Base-by-base conservation (phyloP, 1,139 yeast genomes). In the Saccharomyces hybrid region DNA sequence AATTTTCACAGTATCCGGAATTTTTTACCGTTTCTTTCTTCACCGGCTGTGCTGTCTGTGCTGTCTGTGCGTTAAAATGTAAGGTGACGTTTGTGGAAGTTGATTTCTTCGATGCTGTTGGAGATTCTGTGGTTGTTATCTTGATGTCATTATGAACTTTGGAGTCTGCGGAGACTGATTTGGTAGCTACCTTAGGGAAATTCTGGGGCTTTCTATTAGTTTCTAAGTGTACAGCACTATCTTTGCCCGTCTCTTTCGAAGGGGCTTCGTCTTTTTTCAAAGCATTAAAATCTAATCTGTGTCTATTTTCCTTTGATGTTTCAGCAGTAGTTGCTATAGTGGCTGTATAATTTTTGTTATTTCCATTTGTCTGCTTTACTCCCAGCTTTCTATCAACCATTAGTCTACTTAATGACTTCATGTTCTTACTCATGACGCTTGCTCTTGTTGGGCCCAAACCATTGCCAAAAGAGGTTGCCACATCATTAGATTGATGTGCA, bases 1-100 rank as follows among this genome's bases (percentile, higher is more conserved):
- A 93, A 70, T 93, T 95, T 68, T 93, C 99, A 73, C 99, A 93
- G 70, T 88, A 89, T 0, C 96, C 96, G 51, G 80, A 65, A 57
- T 58, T 61, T 52, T 55, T 63, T 14, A 57, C 56, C 59, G 54
- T 59, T 57, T 48, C 59, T 62, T 54, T 54, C 52, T 32, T 51
- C 31, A 49, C 46, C 49, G 50, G 55, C 51, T 44, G 57, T 46
- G 41, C 28, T 46, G 32, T 14, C 51, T 44, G 57, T 46, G 41
- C 28, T 46, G 32, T 29, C 29, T 29, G 46, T 31, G 47, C 19
- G 46, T 42, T 42, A 6, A 51, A 23, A 26, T 19, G 38, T 14
- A 48, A 19, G 11, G 28, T n/a, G 23, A n/a, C n/a, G 25, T 46
- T 25, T 6, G 26, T 28, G 26, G 38, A 53, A 9, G 46, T 28